phyloP scores from a whole-genome alignment of 108 stramenopile genomes.

The Parietichytrium sp. region DNA sequence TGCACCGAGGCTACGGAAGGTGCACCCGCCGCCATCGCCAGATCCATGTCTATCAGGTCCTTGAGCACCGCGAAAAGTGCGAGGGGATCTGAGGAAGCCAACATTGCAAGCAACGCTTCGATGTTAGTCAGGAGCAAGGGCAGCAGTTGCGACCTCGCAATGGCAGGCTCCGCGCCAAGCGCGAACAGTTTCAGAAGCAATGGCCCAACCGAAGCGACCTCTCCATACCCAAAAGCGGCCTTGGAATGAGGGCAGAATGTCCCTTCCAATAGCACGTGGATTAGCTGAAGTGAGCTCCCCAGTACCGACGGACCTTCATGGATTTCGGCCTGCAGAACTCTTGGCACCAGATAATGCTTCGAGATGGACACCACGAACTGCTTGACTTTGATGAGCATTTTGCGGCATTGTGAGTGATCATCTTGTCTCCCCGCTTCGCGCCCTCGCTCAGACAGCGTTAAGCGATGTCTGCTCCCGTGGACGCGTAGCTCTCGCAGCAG shows the following conservation, averaged over 20 bases:
- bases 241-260: slow-evolving; percentile 12
- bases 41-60: no score
- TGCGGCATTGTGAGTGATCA: no score
- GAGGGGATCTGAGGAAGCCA: no score
- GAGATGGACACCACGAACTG: background rate
- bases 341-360: background rate
- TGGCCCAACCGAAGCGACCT: background rate
- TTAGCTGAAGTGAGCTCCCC: background rate
- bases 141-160: background rate
- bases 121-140: background rate
- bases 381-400: background rate
- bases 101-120: no score
- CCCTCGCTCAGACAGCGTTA: no score
- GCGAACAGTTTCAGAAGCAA: background rate
- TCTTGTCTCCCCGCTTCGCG: no score
- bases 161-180: background rate
- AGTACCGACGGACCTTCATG: background rate
- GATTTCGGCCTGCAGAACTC: background rate
- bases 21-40: no score
- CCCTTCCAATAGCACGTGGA: background rate
- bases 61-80: no score
- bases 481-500: no score
- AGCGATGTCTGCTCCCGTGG: no score
- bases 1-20: no score
- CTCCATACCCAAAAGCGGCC: background rate